Evolutionary conservation across 768 basidiomycete species (phyloP), one percentile per base, ranked within the genome.

Genomic region (Sarcodon aspratus): DNA sequence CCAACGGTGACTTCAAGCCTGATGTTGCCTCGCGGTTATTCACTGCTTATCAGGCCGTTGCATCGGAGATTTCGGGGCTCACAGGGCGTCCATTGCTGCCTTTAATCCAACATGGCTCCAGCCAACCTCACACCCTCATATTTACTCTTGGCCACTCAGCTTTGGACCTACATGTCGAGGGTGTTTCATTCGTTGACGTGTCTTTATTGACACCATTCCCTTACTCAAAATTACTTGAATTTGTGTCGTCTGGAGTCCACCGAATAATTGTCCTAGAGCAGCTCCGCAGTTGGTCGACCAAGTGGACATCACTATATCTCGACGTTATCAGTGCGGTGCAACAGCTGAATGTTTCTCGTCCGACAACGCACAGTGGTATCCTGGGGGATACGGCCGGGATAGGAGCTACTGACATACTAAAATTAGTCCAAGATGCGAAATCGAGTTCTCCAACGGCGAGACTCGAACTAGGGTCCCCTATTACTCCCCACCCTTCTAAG

Each of bases 281-380:
- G 61, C 68, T 85, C 7, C 73, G 74, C 57, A 71, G 67, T 54
- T 88, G 85, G 76, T 73, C 76, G n/a, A 80, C 79, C 35, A 88
- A 88, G 63, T 94, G 87, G 85, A 82, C 86, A 1, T 86, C 90
- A 0, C 66, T 95, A 3, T 95, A 85, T 63, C 75, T 96, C 46
- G 91, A 94, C 34, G 69, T 92, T 21, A 73, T 87, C 44, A 74
- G 73, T 48, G 81, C 82, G 11, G 63, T 93, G 33, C 89, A 91
- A 53, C 69, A 76, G 40, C 71, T 72, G 43, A 70, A 74, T 31
- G 50, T 65, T 0, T 32, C 55, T 1, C 70, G 74, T 7, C 75
- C 85, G 6, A 52, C 67, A 9, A 70, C 93, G 37, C 74, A 80
- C 48, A 80, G 75, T 46, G 81, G 80, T 31, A 67, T 76, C 40